Evolutionary conservation across 495 filamentous ascomycete species (phyloP).

Genomic region (Pyrenula aspistea): DNA sequence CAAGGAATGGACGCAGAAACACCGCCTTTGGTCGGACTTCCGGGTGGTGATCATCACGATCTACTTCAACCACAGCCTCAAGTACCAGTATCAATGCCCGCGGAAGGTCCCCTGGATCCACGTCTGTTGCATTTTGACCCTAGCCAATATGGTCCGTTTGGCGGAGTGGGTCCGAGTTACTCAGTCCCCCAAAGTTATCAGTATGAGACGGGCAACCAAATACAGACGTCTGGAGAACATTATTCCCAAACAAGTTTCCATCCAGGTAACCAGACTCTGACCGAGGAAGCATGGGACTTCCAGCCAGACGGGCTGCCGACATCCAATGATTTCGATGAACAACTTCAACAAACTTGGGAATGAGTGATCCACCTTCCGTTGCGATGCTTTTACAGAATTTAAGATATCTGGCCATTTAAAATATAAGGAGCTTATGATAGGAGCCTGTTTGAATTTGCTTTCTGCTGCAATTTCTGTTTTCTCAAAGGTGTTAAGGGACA

Average conservation of each 20-base stretch:
- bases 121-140: conserved; percentile 11
- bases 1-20: background rate
- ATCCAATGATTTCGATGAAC: background rate
- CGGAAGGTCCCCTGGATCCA: conserved; percentile 30
- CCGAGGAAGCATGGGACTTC: background rate
- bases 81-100: conserved; percentile 5
- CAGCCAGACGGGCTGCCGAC: background rate
- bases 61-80: conserved; percentile 29
- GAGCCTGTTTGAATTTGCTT: no score
- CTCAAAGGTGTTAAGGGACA: no score
- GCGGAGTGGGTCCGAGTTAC: background rate
- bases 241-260: conserved; percentile 1
- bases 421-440: no score
- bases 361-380: no score
- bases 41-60: conserved; percentile 41
- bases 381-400: no score
- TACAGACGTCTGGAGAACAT: background rate
- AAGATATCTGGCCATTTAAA: no score
- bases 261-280: background rate
- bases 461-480: no score
- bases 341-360: no score
- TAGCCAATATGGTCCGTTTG: background rate
- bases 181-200: background rate
- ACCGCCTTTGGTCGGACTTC: conserved; percentile 33
- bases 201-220: background rate